Evolutionary conservation across 257 asterid species (phyloP).

Genomic region (Solanum chilense): DNA sequence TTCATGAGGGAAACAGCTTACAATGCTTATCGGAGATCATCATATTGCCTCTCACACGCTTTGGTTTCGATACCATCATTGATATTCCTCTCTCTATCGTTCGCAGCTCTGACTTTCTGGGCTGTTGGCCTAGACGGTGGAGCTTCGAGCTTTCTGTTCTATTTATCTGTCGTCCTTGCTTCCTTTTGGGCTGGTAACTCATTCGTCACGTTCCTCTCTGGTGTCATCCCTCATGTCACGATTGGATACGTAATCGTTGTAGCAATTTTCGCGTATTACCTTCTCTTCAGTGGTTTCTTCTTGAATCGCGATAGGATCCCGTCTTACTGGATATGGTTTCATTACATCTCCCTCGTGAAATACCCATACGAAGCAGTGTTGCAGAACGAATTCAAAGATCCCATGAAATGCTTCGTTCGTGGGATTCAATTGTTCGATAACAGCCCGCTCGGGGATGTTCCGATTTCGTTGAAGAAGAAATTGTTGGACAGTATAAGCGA

Average conservation of each 20-base stretch:
- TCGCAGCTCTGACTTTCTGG: constrained; percentile 25
- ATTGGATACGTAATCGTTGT: constrained; percentile 20
- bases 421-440: constrained; percentile 31
- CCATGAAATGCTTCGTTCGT: constrained; percentile 18
- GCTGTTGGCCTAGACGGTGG: constrained; percentile 32
- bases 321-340: constrained; percentile 36
- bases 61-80: constrained; percentile 23
- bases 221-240: constrained; percentile 22
- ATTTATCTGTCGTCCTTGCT: constrained; percentile 13
- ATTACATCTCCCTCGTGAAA: constrained; percentile 23
- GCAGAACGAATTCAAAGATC: constrained; percentile 22
- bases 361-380: constrained; percentile 28
- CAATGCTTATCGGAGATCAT: constrained; percentile 26
- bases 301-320: constrained; percentile 24
- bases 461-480: constrained; percentile 8
- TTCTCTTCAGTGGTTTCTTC: constrained; percentile 31
- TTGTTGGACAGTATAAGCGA: constrained; percentile 8
- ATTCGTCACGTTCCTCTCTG: constrained; percentile 28
- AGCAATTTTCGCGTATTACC: constrained; percentile 15
- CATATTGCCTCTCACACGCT: constrained; percentile 27
- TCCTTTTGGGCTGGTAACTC: constrained; percentile 40
- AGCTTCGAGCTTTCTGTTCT: constrained; percentile 12
- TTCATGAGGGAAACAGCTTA: constrained; percentile 38
- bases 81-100: constrained; percentile 11
- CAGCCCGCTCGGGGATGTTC: constrained; percentile 5